phyloP scores from a whole-genome alignment of 768 basidiomycete species.

The Leucogyrophana mollusca region DNA sequence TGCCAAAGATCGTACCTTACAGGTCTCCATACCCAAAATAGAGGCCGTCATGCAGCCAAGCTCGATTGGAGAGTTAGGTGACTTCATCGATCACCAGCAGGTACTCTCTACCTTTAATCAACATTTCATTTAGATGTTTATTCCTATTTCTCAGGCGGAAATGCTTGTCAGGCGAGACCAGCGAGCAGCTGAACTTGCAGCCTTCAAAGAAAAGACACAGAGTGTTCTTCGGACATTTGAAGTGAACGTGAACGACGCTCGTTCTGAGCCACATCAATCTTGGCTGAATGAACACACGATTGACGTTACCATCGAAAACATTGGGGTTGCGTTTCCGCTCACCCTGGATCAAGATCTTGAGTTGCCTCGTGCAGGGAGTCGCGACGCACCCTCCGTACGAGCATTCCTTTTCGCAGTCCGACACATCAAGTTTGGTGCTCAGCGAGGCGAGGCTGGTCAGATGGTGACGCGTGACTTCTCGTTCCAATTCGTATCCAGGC shows the following conservation, averaged over 20 bases:
- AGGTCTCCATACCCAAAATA: slow-evolving; percentile 66
- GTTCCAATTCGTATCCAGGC: slow-evolving; percentile 85
- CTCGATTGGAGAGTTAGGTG: slow-evolving; percentile 87
- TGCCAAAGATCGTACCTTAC: slow-evolving; percentile 35
- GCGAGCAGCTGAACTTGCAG: slow-evolving; percentile 72
- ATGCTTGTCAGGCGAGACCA: slow-evolving; percentile 71
- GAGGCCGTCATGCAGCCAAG: slow-evolving; percentile 95
- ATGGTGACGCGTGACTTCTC: slow-evolving; percentile 71
- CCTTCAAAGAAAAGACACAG: slow-evolving; percentile 81
- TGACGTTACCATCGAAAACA: slow-evolving; percentile 54
- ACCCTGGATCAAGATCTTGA: slow-evolving; percentile 59
- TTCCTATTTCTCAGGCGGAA: slow-evolving; percentile 55
- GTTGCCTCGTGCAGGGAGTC: slow-evolving; percentile 37
- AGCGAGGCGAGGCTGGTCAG: slow-evolving; percentile 77
- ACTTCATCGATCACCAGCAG: slow-evolving; percentile 85
- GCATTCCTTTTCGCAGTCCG: slow-evolving; percentile 88
- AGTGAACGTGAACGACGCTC: slow-evolving; percentile 39
- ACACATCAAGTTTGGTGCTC: slow-evolving; percentile 67
- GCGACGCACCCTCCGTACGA: slow-evolving; percentile 49
- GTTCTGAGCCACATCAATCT: slow-evolving; percentile 27
- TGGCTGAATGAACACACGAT: slow-evolving; percentile 60
- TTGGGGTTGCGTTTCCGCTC: slow-evolving; percentile 92
- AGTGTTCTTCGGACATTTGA: slow-evolving; percentile 76
- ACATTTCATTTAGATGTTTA: slow-evolving; percentile 3
- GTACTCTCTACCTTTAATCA: slow-evolving; percentile 33